Percentiles rank a stretch among this genome's conserved stretches.
Evolutionary conservation across 2,329 filamentous ascomycete genomes (phyloP).

Genomic region (Alternaria gansuensis): DNA sequence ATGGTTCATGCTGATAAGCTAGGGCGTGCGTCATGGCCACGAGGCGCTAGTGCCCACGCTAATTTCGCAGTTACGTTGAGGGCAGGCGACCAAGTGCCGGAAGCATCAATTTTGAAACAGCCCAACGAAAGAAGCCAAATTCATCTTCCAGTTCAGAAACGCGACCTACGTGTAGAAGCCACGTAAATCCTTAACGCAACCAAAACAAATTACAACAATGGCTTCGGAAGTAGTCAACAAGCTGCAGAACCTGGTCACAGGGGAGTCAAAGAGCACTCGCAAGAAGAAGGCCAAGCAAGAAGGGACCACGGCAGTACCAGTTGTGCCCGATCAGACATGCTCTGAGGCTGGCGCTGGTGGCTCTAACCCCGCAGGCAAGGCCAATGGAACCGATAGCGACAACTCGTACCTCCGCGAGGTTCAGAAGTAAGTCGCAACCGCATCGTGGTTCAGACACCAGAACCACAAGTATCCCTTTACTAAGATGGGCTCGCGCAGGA

Average conservation of each 20-base stretch:
- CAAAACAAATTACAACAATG: slow-evolving; percentile 36
- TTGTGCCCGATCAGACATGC: slow-evolving; percentile 49
- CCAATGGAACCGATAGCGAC: slow-evolving; percentile 72
- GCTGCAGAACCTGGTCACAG: slow-evolving; percentile 68
- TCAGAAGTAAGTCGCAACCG: slow-evolving; percentile 74
- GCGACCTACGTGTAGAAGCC: slow-evolving; percentile 30
- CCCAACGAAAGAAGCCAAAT: slow-evolving; percentile 19
- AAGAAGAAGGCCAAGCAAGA: slow-evolving; percentile 62
- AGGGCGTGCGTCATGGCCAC: slow-evolving; percentile 21
- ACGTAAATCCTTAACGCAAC: slow-evolving; percentile 15
- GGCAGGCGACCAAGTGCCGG: slow-evolving; percentile 22
- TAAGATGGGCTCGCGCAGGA: slow-evolving; percentile 62
- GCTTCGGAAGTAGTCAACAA: slow-evolving; percentile 69
- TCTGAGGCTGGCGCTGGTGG: slow-evolving; percentile 44
- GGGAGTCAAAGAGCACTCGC: slow-evolving; percentile 61
- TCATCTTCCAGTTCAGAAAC: slow-evolving; percentile 17
- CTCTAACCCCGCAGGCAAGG: slow-evolving; percentile 49
- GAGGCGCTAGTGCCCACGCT: slow-evolving; percentile 27
- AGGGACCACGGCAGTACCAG: slow-evolving; percentile 55
- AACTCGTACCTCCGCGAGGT: slow-evolving; percentile 86
- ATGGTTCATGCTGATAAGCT: background rate
- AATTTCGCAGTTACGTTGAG: slow-evolving; percentile 24
- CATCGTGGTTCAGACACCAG: slow-evolving; percentile 10
- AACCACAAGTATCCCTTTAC: slow-evolving; percentile 13
- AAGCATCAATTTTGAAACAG: slow-evolving; percentile 23